Conservation (phyloP, 768 basidiomycete genomes). For the Pulveroboletus sp. region DNA sequence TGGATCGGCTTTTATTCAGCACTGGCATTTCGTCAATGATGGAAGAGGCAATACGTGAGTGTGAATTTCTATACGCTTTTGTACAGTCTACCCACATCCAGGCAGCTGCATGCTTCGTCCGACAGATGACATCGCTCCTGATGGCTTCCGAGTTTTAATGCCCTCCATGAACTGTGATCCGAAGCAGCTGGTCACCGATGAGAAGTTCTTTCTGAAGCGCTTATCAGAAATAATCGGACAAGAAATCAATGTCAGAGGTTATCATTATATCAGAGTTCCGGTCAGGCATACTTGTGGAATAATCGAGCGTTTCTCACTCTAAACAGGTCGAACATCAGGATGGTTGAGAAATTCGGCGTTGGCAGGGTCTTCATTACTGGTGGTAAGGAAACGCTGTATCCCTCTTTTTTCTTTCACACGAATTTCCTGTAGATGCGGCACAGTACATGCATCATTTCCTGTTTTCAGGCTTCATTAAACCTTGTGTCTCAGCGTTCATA, state of each 20-base stretch:
- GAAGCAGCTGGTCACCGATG: slow-evolving; percentile 14
- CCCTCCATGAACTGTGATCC: slow-evolving; percentile 6
- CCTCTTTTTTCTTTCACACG: not conserved
- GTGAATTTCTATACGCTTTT: not conserved
- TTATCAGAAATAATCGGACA: slow-evolving; percentile 28
- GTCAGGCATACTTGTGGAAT: slow-evolving; percentile 17
- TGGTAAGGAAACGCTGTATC: slow-evolving; percentile 24
- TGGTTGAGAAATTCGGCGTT: slow-evolving; percentile 40
- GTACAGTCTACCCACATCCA: not conserved
- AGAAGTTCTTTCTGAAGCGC: slow-evolving; percentile 26
- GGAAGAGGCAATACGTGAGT: slow-evolving; percentile 6
- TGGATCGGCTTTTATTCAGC: slow-evolving; percentile 5
- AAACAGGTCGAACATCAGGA: slow-evolving; percentile 46
- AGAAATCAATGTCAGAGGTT: slow-evolving; percentile 33
- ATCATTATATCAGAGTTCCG: slow-evolving; percentile 26
- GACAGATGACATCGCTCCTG: slow-evolving; percentile 17
- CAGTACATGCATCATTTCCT: slow-evolving; percentile 28
- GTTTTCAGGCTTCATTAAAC: not conserved
- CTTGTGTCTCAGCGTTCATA: slow-evolving; percentile 16
- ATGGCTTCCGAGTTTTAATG: slow-evolving; percentile 20
- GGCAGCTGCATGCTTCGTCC: slow-evolving; percentile 11
- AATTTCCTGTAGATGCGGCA: slow-evolving; percentile 41
- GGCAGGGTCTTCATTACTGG: slow-evolving; percentile 50
- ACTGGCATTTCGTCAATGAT: slow-evolving; percentile 22
- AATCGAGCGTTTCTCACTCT: not conserved